phyloP scores from a whole-genome alignment of 2,329 filamentous ascomycete genomes.

The Fusarium poae region DNA sequence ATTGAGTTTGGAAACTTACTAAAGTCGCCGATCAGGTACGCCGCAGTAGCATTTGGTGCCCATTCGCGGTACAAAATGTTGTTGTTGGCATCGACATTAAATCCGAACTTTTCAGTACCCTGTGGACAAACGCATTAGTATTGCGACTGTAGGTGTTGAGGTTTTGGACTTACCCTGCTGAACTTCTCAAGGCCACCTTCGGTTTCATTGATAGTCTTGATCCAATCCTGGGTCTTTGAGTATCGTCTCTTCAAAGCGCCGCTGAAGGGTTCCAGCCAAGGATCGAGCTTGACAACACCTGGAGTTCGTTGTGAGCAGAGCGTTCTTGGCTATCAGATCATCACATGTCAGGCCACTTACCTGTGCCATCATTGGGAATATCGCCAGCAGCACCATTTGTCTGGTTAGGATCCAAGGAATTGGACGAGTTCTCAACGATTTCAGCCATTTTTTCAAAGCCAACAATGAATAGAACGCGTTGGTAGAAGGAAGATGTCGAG shows the following conservation, averaged over 20 bases:
- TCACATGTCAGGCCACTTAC: slow-evolving; percentile 59
- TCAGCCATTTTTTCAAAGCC: slow-evolving; percentile 53
- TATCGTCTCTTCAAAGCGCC: slow-evolving; percentile 82
- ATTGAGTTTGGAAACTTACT: slow-evolving; percentile 66
- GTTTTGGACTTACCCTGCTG: slow-evolving; percentile 72
- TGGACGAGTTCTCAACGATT: slow-evolving; percentile 57
- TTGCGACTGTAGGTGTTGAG: neutral
- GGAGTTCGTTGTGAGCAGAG: slow-evolving; percentile 35
- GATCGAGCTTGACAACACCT: slow-evolving; percentile 91
- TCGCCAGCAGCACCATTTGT: slow-evolving; percentile 60
- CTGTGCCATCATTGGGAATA: slow-evolving; percentile 77
- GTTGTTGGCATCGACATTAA: slow-evolving; percentile 84
- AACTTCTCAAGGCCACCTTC: slow-evolving; percentile 95
- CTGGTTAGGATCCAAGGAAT: slow-evolving; percentile 57
- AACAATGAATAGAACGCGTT: slow-evolving; percentile 28
- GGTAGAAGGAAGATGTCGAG: slow-evolving; percentile 39
- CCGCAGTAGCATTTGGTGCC: slow-evolving; percentile 89
- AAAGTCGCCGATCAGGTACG: slow-evolving; percentile 93
- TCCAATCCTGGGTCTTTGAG: slow-evolving; percentile 85
- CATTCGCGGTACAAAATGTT: slow-evolving; percentile 95
- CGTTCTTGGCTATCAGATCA: slow-evolving; percentile 39
- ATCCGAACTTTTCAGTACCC: slow-evolving; percentile 89
- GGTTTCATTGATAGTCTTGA: slow-evolving; percentile 81
- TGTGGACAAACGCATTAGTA: slow-evolving; percentile 53
- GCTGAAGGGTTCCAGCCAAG: slow-evolving; percentile 88